These are phyloP conservation scores for Rauvolfia tetraphylla DNA, from an alignment of 257 asterid species.

Conservation along the genomic window DNA sequence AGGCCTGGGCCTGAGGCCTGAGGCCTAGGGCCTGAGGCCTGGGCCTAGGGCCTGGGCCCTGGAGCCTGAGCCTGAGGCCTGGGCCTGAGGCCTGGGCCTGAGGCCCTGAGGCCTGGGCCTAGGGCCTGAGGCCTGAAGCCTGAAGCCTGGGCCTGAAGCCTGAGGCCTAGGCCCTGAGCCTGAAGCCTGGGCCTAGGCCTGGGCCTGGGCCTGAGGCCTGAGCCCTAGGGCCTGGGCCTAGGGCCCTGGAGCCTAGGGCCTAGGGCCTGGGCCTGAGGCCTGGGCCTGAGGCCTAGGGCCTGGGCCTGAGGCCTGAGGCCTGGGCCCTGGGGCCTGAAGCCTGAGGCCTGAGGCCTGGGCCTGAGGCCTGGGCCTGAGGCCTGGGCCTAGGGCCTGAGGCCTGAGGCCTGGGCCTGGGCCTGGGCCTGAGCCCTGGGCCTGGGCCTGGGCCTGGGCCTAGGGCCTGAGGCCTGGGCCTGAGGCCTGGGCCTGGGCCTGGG, in stretches of 20 bases:
- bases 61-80: not conserved
- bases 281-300: no score
- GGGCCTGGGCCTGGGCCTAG: no score
- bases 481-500: not conserved
- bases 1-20: not conserved
- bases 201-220: not conserved
- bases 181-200: not conserved
- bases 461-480: no score
- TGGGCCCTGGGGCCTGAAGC: not conserved
- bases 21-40: not conserved
- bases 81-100: not conserved
- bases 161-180: not conserved
- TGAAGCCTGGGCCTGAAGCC: not conserved
- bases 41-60: not conserved
- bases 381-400: not conserved
- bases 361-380: not conserved
- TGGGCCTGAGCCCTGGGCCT: no score
- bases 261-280: no score
- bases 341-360: not conserved
- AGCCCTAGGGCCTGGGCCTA: no score
- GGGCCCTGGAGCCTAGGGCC: not conserved
- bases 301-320: no score
- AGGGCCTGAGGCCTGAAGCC: not conserved
- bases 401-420: no score
- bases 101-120: not conserved